Evolutionary conservation across 2,329 filamentous ascomycete genomes (phyloP).

Genomic region (Coniochaeta sp.): DNA sequence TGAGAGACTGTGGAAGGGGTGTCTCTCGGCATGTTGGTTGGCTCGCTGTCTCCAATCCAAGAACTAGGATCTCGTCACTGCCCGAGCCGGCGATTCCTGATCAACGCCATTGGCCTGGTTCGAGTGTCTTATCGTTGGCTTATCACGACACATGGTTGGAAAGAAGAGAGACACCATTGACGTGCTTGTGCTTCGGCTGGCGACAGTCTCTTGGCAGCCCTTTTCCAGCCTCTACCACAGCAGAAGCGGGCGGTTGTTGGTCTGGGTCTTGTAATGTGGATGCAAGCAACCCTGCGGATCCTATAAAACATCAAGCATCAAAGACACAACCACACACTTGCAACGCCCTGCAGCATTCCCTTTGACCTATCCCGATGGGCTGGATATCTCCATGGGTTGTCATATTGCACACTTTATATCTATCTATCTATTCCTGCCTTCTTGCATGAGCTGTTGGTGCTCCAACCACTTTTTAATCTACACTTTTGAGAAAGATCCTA

Average conservation of each 20-base stretch:
- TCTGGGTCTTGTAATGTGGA: not conserved
- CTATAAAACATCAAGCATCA: constrained; percentile 1
- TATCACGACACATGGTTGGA: constrained; percentile 3
- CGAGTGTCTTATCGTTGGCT: constrained; percentile 9
- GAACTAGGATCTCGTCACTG: not conserved
- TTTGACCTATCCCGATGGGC: constrained; percentile 1
- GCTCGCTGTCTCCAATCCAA: not conserved
- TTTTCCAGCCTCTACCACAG: not conserved
- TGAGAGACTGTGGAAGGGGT: not conserved
- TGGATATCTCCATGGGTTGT: constrained; percentile 4
- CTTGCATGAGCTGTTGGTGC: not conserved
- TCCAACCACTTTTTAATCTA: not conserved
- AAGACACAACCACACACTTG: too few relatives aligned
- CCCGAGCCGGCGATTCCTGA: not conserved
- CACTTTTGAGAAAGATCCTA: too few relatives aligned
- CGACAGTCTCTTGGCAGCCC: not conserved
- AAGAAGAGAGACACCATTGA: too few relatives aligned
- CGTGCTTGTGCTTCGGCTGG: constrained; percentile 2
- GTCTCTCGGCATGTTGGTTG: not conserved
- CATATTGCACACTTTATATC: constrained; percentile 4
- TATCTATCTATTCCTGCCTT: constrained; percentile 3
- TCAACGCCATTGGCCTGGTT: constrained; percentile 8
- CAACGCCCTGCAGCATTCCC: not conserved
- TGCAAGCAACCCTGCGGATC: not conserved
- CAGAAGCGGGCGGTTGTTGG: too few relatives aligned